Percentiles rank a stretch among this genome's conserved stretches.
phyloP scores from a whole-genome alignment of 2,329 filamentous ascomycete genomes.

The Niveomyces coronatus region DNA sequence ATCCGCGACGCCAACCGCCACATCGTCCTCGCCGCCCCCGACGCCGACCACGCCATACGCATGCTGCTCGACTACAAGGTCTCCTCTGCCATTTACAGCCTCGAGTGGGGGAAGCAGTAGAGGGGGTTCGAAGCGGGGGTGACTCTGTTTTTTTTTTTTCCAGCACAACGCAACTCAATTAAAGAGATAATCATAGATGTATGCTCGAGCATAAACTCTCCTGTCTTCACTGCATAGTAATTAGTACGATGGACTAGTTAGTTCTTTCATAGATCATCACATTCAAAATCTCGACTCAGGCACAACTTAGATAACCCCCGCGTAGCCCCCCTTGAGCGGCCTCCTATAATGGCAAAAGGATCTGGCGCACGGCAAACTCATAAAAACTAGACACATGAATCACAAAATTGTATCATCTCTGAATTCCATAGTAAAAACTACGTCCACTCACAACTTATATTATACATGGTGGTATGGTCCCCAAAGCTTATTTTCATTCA shows the following conservation, averaged over 20 bases:
- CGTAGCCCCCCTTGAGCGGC: too few species aligned
- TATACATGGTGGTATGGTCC: constrained; percentile 29
- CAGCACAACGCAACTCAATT: neutral
- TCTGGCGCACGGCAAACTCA: too few species aligned
- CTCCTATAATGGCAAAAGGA: too few species aligned
- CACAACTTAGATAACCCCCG: too few species aligned
- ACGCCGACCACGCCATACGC: constrained; percentile 60
- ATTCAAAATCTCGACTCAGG: too few species aligned
- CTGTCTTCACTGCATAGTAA: neutral
- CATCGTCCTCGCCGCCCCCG: constrained; percentile 70
- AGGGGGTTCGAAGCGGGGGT: too few species aligned
- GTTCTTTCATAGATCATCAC: too few species aligned
- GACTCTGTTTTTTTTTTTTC: too few species aligned
- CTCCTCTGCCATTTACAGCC: constrained; percentile 62
- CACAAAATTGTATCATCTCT: constrained; percentile 6
- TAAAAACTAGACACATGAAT: too few species aligned
- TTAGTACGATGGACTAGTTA: neutral
- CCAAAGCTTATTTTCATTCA: constrained; percentile 12
- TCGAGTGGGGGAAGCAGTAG: constrained; percentile 69
- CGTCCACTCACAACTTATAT: constrained; percentile 22
- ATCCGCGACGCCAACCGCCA: constrained; percentile 57
- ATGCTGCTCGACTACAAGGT: constrained; percentile 65
- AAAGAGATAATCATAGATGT: neutral
- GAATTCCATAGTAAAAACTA: constrained; percentile 6
- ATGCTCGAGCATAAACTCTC: too few species aligned